phyloP scores from a whole-genome alignment of 2,329 filamentous ascomycete genomes.

The Stachybotrys chlorohalonatus region DNA sequence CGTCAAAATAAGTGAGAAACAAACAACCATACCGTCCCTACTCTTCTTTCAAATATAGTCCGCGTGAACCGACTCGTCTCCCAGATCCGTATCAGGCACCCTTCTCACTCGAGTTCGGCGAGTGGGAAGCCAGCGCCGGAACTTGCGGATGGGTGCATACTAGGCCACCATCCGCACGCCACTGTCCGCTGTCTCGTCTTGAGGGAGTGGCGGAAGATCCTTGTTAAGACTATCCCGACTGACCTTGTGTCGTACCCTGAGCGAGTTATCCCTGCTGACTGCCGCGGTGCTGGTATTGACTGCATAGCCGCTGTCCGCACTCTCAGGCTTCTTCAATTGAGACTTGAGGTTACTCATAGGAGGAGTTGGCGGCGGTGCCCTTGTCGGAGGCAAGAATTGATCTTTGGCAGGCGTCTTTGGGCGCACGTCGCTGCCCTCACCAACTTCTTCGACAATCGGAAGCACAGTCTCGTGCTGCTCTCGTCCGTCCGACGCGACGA shows the following conservation, averaged over 20 bases:
- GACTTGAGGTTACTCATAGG: slow-evolving; percentile 12
- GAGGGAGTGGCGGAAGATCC: slow-evolving; percentile 47
- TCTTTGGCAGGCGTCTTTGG: slow-evolving; percentile 34
- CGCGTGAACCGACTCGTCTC: too few relatives aligned
- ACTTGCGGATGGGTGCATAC: slow-evolving; percentile 7
- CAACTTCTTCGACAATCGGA: slow-evolving; percentile 85
- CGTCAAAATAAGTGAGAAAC: background rate
- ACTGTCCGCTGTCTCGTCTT: slow-evolving; percentile 16
- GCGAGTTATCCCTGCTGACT: slow-evolving; percentile 17
- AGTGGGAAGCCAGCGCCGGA: background rate
- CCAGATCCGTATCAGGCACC: too few relatives aligned
- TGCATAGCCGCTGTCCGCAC: slow-evolving; percentile 38
- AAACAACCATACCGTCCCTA: background rate
- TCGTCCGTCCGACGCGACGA: slow-evolving; percentile 30
- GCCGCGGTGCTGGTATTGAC: slow-evolving; percentile 23
- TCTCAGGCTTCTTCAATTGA: slow-evolving; percentile 29
- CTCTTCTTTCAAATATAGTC: too few relatives aligned
- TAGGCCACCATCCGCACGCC: slow-evolving; percentile 22
- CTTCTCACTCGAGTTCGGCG: background rate
- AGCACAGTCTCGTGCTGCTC: slow-evolving; percentile 51
- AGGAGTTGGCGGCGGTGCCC: slow-evolving; percentile 25
- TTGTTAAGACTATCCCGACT: slow-evolving; percentile 53
- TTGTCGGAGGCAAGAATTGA: slow-evolving; percentile 32
- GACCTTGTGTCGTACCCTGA: slow-evolving; percentile 26
- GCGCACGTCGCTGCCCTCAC: slow-evolving; percentile 50